phyloP scores from a whole-genome alignment of 2,329 filamentous ascomycete species.

The Aspergillus quadricinctus region DNA sequence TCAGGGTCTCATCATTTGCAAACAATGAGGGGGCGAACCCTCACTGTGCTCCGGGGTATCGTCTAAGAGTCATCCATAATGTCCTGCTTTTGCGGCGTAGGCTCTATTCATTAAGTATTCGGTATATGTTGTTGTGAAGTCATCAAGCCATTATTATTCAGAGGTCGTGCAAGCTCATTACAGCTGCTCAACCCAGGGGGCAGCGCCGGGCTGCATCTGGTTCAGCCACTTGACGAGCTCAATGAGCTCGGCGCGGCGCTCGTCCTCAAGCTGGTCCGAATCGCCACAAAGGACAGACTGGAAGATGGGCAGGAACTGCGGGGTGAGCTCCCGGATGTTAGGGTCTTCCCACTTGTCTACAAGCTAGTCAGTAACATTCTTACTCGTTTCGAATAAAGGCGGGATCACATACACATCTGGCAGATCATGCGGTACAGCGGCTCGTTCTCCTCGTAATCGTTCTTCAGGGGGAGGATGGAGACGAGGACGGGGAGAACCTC shows the following conservation, averaged over 20 bases:
- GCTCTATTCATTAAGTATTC: conserved; percentile 27
- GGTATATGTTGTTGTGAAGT: conserved; percentile 7
- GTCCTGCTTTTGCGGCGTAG: conserved; percentile 17
- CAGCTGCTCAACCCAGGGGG: conserved; percentile 38
- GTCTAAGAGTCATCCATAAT: conserved; percentile 25
- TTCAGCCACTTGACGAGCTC: conserved; percentile 48
- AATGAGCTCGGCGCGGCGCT: conserved; percentile 43
- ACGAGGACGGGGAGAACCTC: conserved; percentile 80
- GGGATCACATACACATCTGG: conserved; percentile 65
- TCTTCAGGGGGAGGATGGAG: conserved; percentile 75
- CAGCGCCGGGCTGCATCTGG: conserved; percentile 39
- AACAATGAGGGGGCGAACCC: not conserved
- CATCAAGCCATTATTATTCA: conserved; percentile 14
- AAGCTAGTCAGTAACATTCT: conserved; percentile 11
- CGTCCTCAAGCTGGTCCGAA: conserved; percentile 45
- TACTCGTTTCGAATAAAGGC: not conserved
- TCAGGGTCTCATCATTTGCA: conserved; percentile 1
- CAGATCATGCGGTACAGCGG: conserved; percentile 88
- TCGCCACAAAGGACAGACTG: conserved; percentile 44
- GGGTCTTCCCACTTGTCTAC: conserved; percentile 44
- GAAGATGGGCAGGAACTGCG: conserved; percentile 45
- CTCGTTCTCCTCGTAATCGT: conserved; percentile 95
- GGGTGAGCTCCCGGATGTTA: conserved; percentile 43
- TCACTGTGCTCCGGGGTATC: conserved; percentile 23
- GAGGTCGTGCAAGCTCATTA: conserved; percentile 12